Conservation (phyloP, 2,329 filamentous ascomycete genomes). For the Microsporum ferrugineum region DNA sequence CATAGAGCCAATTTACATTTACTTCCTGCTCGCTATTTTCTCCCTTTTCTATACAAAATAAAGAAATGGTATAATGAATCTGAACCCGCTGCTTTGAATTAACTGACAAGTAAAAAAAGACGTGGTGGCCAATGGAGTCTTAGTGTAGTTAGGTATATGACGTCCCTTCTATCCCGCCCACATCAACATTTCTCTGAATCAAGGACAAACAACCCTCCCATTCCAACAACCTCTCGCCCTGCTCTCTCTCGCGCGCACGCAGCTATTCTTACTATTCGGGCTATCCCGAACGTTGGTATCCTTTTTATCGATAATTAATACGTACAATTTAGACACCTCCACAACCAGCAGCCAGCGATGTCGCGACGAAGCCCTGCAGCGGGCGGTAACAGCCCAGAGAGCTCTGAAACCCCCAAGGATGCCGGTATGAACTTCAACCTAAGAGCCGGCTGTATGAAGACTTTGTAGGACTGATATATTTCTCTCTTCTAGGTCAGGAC, state of each 20-base stretch:
- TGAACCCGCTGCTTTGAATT: neutral
- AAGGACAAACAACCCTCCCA: neutral
- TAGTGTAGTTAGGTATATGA: neutral
- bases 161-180: neutral
- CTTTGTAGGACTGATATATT: neutral
- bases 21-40: neutral
- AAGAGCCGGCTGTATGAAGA: neutral
- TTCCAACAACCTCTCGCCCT: neutral
- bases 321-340: neutral
- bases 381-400: slow-evolving; percentile 1
- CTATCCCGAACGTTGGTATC: neutral
- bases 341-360: slow-evolving; percentile 7
- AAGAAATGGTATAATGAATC: neutral
- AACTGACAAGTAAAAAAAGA: neutral
- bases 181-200: neutral
- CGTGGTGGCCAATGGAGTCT: neutral
- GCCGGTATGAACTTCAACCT: slow-evolving; percentile 6
- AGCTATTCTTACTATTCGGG: neutral
- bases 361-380: slow-evolving; percentile 11
- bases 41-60: neutral
- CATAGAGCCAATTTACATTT: slow-evolving; percentile 1
- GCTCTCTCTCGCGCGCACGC: neutral
- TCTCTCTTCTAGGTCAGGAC: slow-evolving; percentile 28
- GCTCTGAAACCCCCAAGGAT: slow-evolving; percentile 6
- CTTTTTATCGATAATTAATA: neutral